These are phyloP conservation scores for Hymenoscyphus infarciens DNA, from an alignment of 2,329 filamentous ascomycete species.

Conservation along the genomic window DNA sequence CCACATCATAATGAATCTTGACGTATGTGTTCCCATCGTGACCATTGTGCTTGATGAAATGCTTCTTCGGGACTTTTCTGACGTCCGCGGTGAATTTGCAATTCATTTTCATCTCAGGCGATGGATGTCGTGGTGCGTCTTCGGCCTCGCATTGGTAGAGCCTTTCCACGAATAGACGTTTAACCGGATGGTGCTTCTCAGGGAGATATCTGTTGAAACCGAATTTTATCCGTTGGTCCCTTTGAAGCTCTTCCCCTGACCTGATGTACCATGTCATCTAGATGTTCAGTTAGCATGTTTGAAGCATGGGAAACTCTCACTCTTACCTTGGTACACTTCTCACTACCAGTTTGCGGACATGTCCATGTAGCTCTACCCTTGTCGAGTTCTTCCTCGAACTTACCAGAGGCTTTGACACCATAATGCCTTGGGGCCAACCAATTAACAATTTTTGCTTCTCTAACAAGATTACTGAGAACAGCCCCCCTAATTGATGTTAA, in stretches of 20 bases:
- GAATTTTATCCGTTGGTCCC: conserved; percentile 17
- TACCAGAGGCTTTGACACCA: conserved; percentile 15
- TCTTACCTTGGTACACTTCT: not conserved
- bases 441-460: conserved; percentile 19
- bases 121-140: conserved; percentile 8
- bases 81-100: conserved; percentile 16
- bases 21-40: conserved; percentile 12
- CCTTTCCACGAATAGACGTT: conserved; percentile 17
- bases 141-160: conserved; percentile 13
- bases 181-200: not conserved
- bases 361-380: no score
- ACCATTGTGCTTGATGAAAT: conserved; percentile 11
- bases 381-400: no score
- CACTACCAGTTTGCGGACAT: not conserved
- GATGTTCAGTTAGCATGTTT: not conserved
- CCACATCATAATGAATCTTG: conserved; percentile 11
- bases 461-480: conserved; percentile 21
- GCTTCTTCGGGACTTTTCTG: conserved; percentile 10
- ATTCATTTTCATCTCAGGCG: conserved; percentile 2
- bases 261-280: conserved; percentile 23
- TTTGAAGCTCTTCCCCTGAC: conserved; percentile 20
- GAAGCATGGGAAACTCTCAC: not conserved
- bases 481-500: conserved; percentile 27
- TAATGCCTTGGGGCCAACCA: conserved; percentile 23
- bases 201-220: conserved; percentile 19